Percentiles rank a stretch among this genome's conserved stretches.
Evolutionary conservation across 2,329 filamentous ascomycete species (phyloP).

Genomic region (Pyrenochaeta sp.): DNA sequence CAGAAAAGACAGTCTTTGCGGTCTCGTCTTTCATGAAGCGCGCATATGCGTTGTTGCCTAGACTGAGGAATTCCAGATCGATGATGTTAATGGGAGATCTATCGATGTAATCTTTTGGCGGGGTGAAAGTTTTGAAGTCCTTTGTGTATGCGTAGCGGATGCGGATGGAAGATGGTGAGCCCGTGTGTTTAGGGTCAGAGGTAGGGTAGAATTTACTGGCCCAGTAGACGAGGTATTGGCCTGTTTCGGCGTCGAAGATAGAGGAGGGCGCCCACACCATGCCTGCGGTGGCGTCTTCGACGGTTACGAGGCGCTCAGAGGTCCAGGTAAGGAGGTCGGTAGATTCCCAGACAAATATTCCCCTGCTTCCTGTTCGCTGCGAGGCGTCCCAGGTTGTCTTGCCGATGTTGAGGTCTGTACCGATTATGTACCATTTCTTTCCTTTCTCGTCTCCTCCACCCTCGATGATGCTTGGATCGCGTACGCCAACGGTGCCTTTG

Average conservation of each 20-base stretch:
- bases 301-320: constrained; percentile 58
- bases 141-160: constrained; percentile 65
- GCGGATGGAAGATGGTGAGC: constrained; percentile 51
- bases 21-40: constrained; percentile 66
- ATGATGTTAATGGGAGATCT: constrained; percentile 59
- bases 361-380: constrained; percentile 60
- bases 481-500: constrained; percentile 61
- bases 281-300: constrained; percentile 63
- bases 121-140: constrained; percentile 63
- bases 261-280: constrained; percentile 69
- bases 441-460: constrained; percentile 58
- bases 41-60: constrained; percentile 56
- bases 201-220: constrained; percentile 57
- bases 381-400: constrained; percentile 63
- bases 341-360: constrained; percentile 66
- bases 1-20: constrained; percentile 61
- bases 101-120: constrained; percentile 62
- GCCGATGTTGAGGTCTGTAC: constrained; percentile 63
- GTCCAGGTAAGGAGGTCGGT: constrained; percentile 61
- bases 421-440: constrained; percentile 65
- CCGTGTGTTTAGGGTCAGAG: constrained; percentile 60
- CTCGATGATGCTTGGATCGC: constrained; percentile 61
- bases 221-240: constrained; percentile 61
- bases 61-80: constrained; percentile 64
- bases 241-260: constrained; percentile 60